A percentile compares a stretch with the other conserved stretches of the same genome.
These are phyloP conservation scores for Capronia coronata DNA, from an alignment of 2,329 filamentous ascomycete species.

Conservation along the genomic window DNA sequence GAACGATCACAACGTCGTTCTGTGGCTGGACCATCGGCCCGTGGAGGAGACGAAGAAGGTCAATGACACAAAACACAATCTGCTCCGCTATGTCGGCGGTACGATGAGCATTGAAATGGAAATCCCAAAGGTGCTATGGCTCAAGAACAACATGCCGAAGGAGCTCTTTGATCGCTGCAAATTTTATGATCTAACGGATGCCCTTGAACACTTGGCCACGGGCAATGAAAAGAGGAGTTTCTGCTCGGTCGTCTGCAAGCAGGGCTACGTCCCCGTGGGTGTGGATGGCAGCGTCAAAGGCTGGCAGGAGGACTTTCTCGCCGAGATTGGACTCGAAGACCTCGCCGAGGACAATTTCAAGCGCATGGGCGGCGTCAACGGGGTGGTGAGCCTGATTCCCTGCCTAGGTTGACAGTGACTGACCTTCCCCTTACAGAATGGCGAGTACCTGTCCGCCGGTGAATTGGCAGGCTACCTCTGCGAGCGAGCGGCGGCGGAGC, in stretches of 20 bases:
- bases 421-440: conserved; percentile 57
- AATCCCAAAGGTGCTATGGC: conserved; percentile 94
- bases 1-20: conserved; percentile 86
- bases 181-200: conserved; percentile 92
- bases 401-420: neutral
- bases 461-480: conserved; percentile 82
- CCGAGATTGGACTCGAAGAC: conserved; percentile 77
- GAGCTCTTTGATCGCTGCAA: conserved; percentile 89
- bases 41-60: conserved; percentile 87
- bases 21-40: conserved; percentile 95
- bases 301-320: conserved; percentile 94
- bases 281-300: conserved; percentile 96
- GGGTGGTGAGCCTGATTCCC: conserved; percentile 67
- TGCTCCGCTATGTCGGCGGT: conserved; percentile 91
- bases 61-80: conserved; percentile 84
- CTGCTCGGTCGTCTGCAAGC: conserved; percentile 95
- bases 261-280: conserved; percentile 92
- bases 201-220: conserved; percentile 87
- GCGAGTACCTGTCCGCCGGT: conserved; percentile 82
- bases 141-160: conserved; percentile 95
- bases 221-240: conserved; percentile 87
- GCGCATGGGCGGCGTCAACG: conserved; percentile 88
- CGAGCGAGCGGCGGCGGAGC: conserved; percentile 71
- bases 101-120: conserved; percentile 99
- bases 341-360: conserved; percentile 80